Evolutionary conservation across 257 asterid species (phyloP).

Genomic region (Ballota nigra): DNA sequence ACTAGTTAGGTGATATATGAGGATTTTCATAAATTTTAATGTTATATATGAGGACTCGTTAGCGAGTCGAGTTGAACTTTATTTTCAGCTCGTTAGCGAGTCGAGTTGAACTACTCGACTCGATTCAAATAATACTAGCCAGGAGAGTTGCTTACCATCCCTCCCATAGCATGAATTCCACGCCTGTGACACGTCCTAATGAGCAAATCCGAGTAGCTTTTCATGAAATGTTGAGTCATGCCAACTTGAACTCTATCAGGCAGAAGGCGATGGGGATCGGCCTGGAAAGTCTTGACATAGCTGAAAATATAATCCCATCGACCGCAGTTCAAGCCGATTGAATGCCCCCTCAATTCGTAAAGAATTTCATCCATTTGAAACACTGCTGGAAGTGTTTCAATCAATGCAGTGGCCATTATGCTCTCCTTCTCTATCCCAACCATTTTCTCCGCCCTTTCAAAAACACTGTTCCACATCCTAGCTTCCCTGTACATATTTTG

Average conservation of each 20-base stretch:
- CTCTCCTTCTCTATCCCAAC: conserved; percentile 72
- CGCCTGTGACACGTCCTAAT: conserved; percentile 84
- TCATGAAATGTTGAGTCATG: conserved; percentile 89
- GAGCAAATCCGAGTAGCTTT: conserved; percentile 82
- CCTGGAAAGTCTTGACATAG: conserved; percentile 86
- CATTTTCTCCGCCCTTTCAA: conserved; percentile 65
- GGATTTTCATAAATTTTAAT: too few relatives aligned
- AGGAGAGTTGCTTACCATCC: conserved; percentile 51
- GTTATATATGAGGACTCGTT: too few relatives aligned
- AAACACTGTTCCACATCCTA: conserved; percentile 74
- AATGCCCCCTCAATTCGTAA: conserved; percentile 73
- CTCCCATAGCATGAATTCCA: conserved; percentile 94
- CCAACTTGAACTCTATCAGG: conserved; percentile 88
- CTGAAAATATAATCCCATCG: conserved; percentile 98
- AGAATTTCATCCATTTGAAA: conserved; percentile 94
- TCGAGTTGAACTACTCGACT: too few relatives aligned
- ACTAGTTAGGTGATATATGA: too few relatives aligned
- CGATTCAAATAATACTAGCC: too few relatives aligned
- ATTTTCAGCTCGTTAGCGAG: too few relatives aligned
- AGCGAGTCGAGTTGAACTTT: too few relatives aligned
- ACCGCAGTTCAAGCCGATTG: conserved; percentile 86
- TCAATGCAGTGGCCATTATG: conserved; percentile 82
- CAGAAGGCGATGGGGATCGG: conserved; percentile 74
- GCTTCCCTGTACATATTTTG: conserved; percentile 62
- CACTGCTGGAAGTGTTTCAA: conserved; percentile 93